Conservation (phyloP, 2,329 filamentous ascomycete species). For the Stagonosporopsis rhizophila region DNA sequence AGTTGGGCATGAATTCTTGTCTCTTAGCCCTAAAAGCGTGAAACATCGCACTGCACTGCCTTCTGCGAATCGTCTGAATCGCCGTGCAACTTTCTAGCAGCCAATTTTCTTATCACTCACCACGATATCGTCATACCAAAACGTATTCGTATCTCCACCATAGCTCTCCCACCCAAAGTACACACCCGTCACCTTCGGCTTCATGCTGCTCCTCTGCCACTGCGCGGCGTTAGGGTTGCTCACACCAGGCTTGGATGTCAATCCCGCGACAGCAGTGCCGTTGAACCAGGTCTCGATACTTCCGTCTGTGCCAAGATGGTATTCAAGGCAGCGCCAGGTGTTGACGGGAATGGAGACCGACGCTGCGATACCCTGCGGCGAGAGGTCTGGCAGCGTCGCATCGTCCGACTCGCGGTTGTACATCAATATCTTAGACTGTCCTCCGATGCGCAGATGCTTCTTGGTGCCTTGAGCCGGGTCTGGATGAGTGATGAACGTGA, state of each 20-base stretch:
- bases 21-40: no score
- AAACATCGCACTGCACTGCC: no score
- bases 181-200: conserved; percentile 62
- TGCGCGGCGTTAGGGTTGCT: conserved; percentile 60
- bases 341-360: conserved; percentile 60
- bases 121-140: conserved; percentile 68
- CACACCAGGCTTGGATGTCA: conserved; percentile 58
- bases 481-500: conserved; percentile 70
- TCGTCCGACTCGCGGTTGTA: conserved; percentile 70
- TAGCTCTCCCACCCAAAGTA: conserved; percentile 72
- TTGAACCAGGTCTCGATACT: conserved; percentile 68
- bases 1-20: no score
- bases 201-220: conserved; percentile 60
- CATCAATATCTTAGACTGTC: conserved; percentile 67
- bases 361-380: conserved; percentile 64
- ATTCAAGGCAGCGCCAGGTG: conserved; percentile 67
- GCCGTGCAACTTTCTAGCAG: conserved; percentile 42
- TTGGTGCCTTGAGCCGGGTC: conserved; percentile 62
- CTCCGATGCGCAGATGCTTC: conserved; percentile 69
- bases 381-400: conserved; percentile 67
- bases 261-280: conserved; percentile 58
- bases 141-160: conserved; percentile 65
- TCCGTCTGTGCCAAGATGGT: conserved; percentile 65
- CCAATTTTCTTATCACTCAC: conserved; percentile 59
- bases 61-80: no score